Evolutionary conservation across 2,329 filamentous ascomycete species (phyloP).

Genomic region (Phoma sp.): DNA sequence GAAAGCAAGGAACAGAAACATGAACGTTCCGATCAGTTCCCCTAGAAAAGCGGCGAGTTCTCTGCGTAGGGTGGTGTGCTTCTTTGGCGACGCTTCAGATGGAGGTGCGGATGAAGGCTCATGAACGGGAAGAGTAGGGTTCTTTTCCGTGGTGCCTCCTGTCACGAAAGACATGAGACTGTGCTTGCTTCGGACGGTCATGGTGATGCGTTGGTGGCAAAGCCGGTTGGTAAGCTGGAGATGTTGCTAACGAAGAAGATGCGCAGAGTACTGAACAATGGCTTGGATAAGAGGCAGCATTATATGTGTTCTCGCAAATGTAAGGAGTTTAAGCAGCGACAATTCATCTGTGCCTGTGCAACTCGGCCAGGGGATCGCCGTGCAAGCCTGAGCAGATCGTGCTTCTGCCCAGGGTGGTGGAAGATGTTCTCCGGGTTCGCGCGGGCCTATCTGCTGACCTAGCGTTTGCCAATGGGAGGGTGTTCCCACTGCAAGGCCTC

Average conservation of each 20-base stretch:
- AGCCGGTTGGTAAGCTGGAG: neutral
- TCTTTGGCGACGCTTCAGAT: conserved; percentile 1
- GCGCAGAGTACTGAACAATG: neutral
- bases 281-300: conserved; percentile 4
- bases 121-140: conserved; percentile 19
- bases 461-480: conserved; percentile 11
- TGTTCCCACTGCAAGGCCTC: conserved; percentile 11
- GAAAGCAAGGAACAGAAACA: conserved; percentile 51
- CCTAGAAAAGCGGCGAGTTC: conserved; percentile 43
- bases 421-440: conserved; percentile 7
- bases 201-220: neutral
- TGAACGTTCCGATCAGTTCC: conserved; percentile 55
- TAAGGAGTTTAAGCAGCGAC: conserved; percentile 9
- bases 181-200: conserved; percentile 18
- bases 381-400: conserved; percentile 14
- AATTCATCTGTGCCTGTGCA: conserved; percentile 8
- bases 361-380: conserved; percentile 15
- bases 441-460: conserved; percentile 16
- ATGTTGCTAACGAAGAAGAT: neutral
- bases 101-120: conserved; percentile 17
- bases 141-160: conserved; percentile 12
- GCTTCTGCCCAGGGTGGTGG: conserved; percentile 6
- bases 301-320: conserved; percentile 16
- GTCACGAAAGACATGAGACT: conserved; percentile 19
- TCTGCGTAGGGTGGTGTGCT: conserved; percentile 19